Evolutionary conservation across 805 yeast species (phyloP).

Genomic region (Sugiyamaella boreocaroliniensis): DNA sequence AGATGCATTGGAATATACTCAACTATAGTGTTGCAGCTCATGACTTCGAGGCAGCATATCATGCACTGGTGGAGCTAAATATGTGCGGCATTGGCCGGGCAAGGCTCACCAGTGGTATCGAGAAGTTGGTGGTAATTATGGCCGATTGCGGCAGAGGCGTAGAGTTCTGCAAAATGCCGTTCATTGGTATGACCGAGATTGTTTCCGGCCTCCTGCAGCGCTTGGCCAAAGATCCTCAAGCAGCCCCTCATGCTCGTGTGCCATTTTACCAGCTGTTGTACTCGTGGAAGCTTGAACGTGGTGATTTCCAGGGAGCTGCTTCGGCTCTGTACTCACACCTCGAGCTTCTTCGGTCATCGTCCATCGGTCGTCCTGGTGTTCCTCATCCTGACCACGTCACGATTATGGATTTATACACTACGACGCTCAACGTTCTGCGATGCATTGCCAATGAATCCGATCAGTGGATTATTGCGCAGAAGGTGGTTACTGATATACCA

Average conservation of each 20-base stretch:
- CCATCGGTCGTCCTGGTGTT: slow-evolving; percentile 25
- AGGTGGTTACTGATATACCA: neutral
- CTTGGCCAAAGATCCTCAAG: slow-evolving; percentile 8
- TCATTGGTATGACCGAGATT: slow-evolving; percentile 36
- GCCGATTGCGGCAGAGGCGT: slow-evolving; percentile 34
- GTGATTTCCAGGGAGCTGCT: slow-evolving; percentile 41
- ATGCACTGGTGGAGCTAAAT: slow-evolving; percentile 27
- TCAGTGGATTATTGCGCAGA: slow-evolving; percentile 26
- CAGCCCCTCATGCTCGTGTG: slow-evolving; percentile 31
- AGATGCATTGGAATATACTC: neutral
- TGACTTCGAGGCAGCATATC: slow-evolving; percentile 32
- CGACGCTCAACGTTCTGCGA: slow-evolving; percentile 25
- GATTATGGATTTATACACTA: slow-evolving; percentile 21
- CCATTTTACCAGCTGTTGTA: slow-evolving; percentile 45
- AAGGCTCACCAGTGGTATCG: slow-evolving; percentile 6
- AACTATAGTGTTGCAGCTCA: slow-evolving; percentile 26
- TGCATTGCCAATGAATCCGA: slow-evolving; percentile 20
- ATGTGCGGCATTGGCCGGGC: slow-evolving; percentile 6
- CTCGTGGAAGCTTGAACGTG: slow-evolving; percentile 44
- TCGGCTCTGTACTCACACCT: slow-evolving; percentile 7
- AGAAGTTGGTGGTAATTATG: slow-evolving; percentile 20
- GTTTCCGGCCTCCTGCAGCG: slow-evolving; percentile 39
- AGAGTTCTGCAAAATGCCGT: slow-evolving; percentile 38
- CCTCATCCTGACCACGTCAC: slow-evolving; percentile 7
- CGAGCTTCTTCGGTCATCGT: slow-evolving; percentile 16